phyloP scores from a whole-genome alignment of 2,329 filamentous ascomycete species.

The Microsporum audouinii region DNA sequence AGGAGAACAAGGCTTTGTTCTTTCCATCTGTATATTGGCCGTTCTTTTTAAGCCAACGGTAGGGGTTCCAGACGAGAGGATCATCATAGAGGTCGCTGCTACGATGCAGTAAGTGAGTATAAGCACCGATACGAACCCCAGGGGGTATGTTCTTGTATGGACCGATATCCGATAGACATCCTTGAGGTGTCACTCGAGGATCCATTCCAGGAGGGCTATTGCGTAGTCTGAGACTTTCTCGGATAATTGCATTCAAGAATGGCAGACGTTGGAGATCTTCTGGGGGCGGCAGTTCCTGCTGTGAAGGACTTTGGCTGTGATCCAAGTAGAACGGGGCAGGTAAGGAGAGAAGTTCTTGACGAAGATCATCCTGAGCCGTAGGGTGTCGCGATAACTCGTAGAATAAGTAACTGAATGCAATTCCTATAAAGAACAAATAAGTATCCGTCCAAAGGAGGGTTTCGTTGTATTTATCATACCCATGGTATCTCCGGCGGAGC shows the following conservation, averaged over 20 bases:
- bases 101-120: background rate
- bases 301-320: background rate
- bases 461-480: background rate
- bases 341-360: slow-evolving; percentile 7
- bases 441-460: background rate
- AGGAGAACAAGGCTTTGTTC: background rate
- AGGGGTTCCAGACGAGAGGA: background rate
- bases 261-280: slow-evolving; percentile 7
- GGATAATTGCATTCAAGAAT: slow-evolving; percentile 10
- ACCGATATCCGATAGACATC: background rate
- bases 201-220: slow-evolving; percentile 7
- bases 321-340: slow-evolving; percentile 4
- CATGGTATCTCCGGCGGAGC: background rate
- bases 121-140: background rate
- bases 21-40: background rate
- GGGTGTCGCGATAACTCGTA: slow-evolving; percentile 8
- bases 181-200: slow-evolving; percentile 7
- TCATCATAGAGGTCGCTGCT: background rate
- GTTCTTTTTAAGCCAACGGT: background rate
- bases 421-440: slow-evolving; percentile 14
- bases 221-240: slow-evolving; percentile 9
- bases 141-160: background rate
- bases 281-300: background rate
- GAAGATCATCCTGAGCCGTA: slow-evolving; percentile 9
- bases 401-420: slow-evolving; percentile 10